Conservation (phyloP, 2,329 filamentous ascomycete genomes). For the Mycosphaerella arachidis region DNA sequence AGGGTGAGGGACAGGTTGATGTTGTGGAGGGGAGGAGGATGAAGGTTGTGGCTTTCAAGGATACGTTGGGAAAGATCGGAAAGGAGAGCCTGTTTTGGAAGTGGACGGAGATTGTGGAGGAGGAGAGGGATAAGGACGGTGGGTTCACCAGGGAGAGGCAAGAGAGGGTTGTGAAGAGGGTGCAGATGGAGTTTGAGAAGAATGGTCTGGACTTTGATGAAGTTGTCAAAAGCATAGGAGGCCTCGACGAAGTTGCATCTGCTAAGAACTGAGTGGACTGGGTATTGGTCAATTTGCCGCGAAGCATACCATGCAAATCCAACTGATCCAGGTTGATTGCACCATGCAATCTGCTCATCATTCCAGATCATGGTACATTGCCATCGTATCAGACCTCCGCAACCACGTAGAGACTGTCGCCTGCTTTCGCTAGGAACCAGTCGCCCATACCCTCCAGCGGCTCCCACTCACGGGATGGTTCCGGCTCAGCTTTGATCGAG, state of each 20-base stretch:
- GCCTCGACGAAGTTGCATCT: conserved; percentile 44
- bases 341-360: too few relatives aligned
- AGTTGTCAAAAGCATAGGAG: conserved; percentile 68
- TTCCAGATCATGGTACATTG: too few relatives aligned
- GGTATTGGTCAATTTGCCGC: neutral
- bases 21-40: conserved; percentile 60
- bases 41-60: conserved; percentile 76
- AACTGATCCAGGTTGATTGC: too few relatives aligned
- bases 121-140: conserved; percentile 71
- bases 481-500: too few relatives aligned
- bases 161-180: conserved; percentile 65
- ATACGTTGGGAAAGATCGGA: conserved; percentile 67
- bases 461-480: too few relatives aligned
- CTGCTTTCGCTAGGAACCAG: too few relatives aligned
- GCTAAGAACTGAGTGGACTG: conserved; percentile 37
- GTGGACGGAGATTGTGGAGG: conserved; percentile 91
- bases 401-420: too few relatives aligned
- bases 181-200: conserved; percentile 68
- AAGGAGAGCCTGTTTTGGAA: conserved; percentile 88
- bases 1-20: conserved; percentile 35
- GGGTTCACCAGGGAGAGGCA: conserved; percentile 75
- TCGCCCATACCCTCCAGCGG: too few relatives aligned
- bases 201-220: conserved; percentile 77
- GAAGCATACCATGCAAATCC: too few relatives aligned
- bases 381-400: too few relatives aligned